Evolutionary conservation across 129 eudicot genomes (phyloP), one percentile per base, ranked within the genome.

Genomic region (Apium graveolens): DNA sequence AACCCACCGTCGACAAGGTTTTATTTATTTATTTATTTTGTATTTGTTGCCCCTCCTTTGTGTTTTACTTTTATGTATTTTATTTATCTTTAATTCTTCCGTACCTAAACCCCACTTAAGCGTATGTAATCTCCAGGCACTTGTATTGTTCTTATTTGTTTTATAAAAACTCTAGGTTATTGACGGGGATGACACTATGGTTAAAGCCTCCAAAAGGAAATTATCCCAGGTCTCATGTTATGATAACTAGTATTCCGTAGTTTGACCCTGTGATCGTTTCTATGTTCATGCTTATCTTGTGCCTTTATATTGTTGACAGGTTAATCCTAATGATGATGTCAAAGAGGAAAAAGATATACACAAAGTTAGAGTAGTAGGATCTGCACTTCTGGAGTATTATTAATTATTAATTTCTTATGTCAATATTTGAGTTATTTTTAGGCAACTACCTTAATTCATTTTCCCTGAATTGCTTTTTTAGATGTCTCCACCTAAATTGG

Each of bases 1-100:
- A 82, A 14, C 84, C 82, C 76, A 77, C 45, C 37, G 86, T 44
- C 65, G 51, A 79, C 17, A 86, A 87, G 97, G 98, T 90, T 2
- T 35, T 35, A n/a, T n/a, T n/a, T n/a, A n/a, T n/a, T n/a, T n/a
- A n/a, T n/a, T n/a, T n/a, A n/a, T n/a, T n/a, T n/a, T n/a, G n/a
- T n/a, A n/a, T n/a, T n/a, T n/a, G n/a, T n/a, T n/a, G n/a, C n/a
- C n/a, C n/a, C n/a, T n/a, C n/a, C n/a, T n/a, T n/a, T n/a, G n/a
- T n/a, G n/a, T n/a, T n/a, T n/a, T n/a, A n/a, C n/a, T n/a, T n/a
- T n/a, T n/a, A n/a, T n/a, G n/a, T n/a, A n/a, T n/a, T n/a, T n/a
- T n/a, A n/a, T n/a, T n/a, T n/a, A n/a, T n/a, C n/a, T n/a, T n/a
- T n/a, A n/a, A n/a, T n/a, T n/a, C n/a, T n/a, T n/a, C n/a, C n/a